Evolutionary conservation across 169 alveolate species (phyloP).

Genomic region (Plasmodium coatneyi): DNA sequence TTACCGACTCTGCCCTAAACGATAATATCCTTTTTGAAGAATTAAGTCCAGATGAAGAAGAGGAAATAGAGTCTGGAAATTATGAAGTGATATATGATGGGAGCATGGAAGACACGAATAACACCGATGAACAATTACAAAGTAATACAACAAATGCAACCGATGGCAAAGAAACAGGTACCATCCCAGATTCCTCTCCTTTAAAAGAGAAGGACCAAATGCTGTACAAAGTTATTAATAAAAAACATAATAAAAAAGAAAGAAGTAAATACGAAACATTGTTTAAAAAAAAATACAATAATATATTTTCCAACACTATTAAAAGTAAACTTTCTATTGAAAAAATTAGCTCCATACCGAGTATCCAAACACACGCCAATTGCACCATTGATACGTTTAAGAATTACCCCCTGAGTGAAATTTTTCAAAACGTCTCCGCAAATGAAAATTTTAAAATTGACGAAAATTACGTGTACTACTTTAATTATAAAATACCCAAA

Average conservation of each 20-base stretch:
- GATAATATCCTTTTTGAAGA: conserved; percentile 39
- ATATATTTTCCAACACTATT: conserved; percentile 32
- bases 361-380: conserved; percentile 44
- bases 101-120: not conserved
- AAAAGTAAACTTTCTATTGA: conserved; percentile 53
- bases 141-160: not conserved
- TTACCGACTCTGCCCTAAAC: not conserved
- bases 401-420: conserved; percentile 12
- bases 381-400: conserved; percentile 59
- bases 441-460: conserved; percentile 66
- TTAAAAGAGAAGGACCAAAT: not conserved
- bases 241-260: conserved; percentile 69
- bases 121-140: not conserved
- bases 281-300: conserved; percentile 65
- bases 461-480: conserved; percentile 61
- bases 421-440: conserved; percentile 21
- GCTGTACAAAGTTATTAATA: conserved; percentile 18
- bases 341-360: conserved; percentile 66
- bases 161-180: not conserved
- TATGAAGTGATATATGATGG: conserved; percentile 39
- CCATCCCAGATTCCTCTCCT: not conserved
- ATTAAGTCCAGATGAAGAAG: conserved; percentile 18
- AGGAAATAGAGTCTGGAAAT: conserved; percentile 12
- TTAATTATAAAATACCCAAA: conserved; percentile 56
- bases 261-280: conserved; percentile 71